These are phyloP conservation scores for Truncatella angustata DNA, from an alignment of 2,329 filamentous ascomycete genomes.

Conservation along the genomic window DNA sequence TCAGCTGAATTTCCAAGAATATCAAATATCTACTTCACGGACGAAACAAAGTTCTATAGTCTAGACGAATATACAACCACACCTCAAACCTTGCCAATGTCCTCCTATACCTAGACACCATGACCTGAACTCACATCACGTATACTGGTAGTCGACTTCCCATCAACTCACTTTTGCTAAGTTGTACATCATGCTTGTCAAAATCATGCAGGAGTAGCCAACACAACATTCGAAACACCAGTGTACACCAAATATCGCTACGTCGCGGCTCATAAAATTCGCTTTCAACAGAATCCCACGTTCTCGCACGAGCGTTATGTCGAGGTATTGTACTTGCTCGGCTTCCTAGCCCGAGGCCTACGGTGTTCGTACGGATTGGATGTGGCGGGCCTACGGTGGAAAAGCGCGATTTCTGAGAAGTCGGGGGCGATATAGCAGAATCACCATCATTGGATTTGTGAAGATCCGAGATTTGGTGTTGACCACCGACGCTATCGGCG, in stretches of 20 bases:
- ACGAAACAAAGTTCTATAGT: too few relatives aligned
- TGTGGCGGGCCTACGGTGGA: not conserved
- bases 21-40: too few relatives aligned
- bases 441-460: too few relatives aligned
- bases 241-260: slow-evolving; percentile 51
- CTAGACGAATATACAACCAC: too few relatives aligned
- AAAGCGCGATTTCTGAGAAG: not conserved
- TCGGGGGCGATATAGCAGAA: not conserved
- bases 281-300: slow-evolving; percentile 10
- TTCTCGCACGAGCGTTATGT: slow-evolving; percentile 20
- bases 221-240: slow-evolving; percentile 57
- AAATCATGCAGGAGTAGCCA: slow-evolving; percentile 59
- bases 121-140: slow-evolving; percentile 41
- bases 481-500: too few relatives aligned
- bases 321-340: slow-evolving; percentile 2
- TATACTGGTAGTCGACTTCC: slow-evolving; percentile 57
- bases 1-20: too few relatives aligned
- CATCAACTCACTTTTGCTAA: slow-evolving; percentile 50
- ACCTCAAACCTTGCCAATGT: not conserved
- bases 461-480: too few relatives aligned
- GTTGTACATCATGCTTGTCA: slow-evolving; percentile 50
- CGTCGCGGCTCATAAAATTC: slow-evolving; percentile 14
- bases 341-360: not conserved
- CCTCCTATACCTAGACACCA: too few relatives aligned
- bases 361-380: not conserved